Evolutionary conservation across 164 flowering plant species (phyloP).

Genomic region (Aristolochia contorta): DNA sequence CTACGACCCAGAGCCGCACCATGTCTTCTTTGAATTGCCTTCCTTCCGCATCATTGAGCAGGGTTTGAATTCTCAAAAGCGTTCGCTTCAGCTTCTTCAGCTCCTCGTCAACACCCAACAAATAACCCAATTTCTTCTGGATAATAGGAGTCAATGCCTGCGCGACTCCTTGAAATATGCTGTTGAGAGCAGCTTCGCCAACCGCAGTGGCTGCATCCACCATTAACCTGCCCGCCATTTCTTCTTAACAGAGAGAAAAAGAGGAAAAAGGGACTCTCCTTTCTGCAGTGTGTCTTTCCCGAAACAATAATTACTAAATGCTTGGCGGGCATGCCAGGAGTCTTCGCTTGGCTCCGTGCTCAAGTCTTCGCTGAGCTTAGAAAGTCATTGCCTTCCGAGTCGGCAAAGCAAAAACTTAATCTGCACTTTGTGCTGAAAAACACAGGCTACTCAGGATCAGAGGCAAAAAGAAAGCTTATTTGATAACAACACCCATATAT

Average conservation of each 20-base stretch:
- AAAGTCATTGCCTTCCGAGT: no score
- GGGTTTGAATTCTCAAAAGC: not conserved
- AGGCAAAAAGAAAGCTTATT: no score
- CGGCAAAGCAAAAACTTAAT: no score
- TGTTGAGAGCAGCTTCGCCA: not conserved
- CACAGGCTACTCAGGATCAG: no score
- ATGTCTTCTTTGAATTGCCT: not conserved
- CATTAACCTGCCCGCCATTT: not conserved
- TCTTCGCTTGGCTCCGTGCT: no score
- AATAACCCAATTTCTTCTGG: not conserved
- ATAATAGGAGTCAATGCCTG: not conserved
- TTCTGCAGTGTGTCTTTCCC: no score
- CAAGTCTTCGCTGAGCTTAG: no score
- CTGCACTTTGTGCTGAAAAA: no score
- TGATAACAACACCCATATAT: no score
- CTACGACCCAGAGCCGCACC: conserved; percentile 2
- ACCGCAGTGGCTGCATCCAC: not conserved
- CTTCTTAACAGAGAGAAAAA: not conserved
- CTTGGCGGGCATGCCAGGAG: no score
- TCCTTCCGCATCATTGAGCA: conserved; percentile 6
- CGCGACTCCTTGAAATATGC: not conserved
- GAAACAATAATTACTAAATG: no score
- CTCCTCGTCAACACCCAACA: conserved; percentile 1
- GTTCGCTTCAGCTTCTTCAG: not conserved
- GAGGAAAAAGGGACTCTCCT: no score